These are phyloP conservation scores for Pyrenophora seminiperda DNA, from an alignment of 2,329 filamentous ascomycete species.

Conservation along the genomic window DNA sequence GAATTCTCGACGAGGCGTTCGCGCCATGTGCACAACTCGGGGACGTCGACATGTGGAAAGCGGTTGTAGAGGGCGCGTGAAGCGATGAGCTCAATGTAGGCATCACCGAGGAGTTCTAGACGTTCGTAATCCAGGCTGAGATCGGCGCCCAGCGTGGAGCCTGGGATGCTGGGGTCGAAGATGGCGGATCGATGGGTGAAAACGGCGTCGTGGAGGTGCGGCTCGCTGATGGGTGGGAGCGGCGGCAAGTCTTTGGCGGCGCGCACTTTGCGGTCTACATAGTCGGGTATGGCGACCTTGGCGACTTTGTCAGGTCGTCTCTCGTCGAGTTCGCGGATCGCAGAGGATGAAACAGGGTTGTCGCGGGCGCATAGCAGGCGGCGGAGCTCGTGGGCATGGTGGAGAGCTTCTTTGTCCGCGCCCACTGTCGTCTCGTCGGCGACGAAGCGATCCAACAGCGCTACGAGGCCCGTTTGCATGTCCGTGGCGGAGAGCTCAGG, in stretches of 20 bases:
- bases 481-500: slow-evolving; percentile 29
- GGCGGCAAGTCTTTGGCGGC: slow-evolving; percentile 56
- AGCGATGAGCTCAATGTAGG: slow-evolving; percentile 78
- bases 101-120: slow-evolving; percentile 88
- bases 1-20: slow-evolving; percentile 82
- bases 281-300: slow-evolving; percentile 33
- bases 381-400: slow-evolving; percentile 38
- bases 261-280: slow-evolving; percentile 33
- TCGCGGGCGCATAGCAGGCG: slow-evolving; percentile 31
- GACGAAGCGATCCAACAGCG: slow-evolving; percentile 38
- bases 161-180: slow-evolving; percentile 24
- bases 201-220: slow-evolving; percentile 63
- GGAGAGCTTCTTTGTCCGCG: slow-evolving; percentile 34
- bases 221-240: slow-evolving; percentile 66
- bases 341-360: slow-evolving; percentile 56
- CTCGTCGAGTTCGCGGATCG: slow-evolving; percentile 49
- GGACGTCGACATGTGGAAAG: slow-evolving; percentile 68
- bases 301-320: slow-evolving; percentile 30
- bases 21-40: slow-evolving; percentile 74
- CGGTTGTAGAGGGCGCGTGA: slow-evolving; percentile 75
- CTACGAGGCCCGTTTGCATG: slow-evolving; percentile 38
- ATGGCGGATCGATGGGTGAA: slow-evolving; percentile 64
- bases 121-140: slow-evolving; percentile 68
- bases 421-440: slow-evolving; percentile 31
- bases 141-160: slow-evolving; percentile 23